These are phyloP conservation scores for Tetrapisispora arboricola DNA, from an alignment of 805 yeast genomes.

Conservation along the genomic window DNA sequence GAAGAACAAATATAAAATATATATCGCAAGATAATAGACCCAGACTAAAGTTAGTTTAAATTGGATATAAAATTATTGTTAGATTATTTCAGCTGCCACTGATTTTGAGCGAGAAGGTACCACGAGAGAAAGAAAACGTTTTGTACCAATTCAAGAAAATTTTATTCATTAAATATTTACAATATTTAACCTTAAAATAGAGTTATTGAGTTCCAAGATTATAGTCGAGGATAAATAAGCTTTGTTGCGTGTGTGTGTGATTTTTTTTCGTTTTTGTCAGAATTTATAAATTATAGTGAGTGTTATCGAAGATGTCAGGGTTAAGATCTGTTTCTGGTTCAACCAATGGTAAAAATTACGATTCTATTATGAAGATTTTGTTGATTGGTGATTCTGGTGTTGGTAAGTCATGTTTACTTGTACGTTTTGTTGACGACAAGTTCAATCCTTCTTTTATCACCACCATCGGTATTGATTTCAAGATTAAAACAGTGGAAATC, in stretches of 20 bases:
- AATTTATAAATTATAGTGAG: neutral
- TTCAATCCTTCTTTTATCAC: conserved; percentile 95
- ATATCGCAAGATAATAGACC: too few species aligned
- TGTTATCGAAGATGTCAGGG: conserved; percentile 20
- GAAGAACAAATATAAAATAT: neutral
- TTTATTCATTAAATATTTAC: too few species aligned
- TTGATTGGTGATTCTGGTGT: conserved; percentile 92
- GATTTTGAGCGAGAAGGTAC: neutral
- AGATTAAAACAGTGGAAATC: conserved; percentile 88
- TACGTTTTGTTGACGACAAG: conserved; percentile 92
- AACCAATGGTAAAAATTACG: conserved; percentile 39
- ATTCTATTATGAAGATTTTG: conserved; percentile 82
- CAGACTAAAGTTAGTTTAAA: too few species aligned
- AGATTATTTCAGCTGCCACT: too few species aligned
- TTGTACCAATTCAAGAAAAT: too few species aligned
- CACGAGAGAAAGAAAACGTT: neutral
- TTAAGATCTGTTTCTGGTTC: conserved; percentile 23
- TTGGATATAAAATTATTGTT: too few species aligned
- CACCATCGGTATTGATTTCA: conserved; percentile 96
- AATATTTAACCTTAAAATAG: too few species aligned
- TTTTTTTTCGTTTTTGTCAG: too few species aligned
- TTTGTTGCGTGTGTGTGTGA: too few species aligned
- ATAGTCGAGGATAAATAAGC: too few species aligned
- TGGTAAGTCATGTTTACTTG: conserved; percentile 79
- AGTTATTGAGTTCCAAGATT: too few species aligned